These are phyloP conservation scores for Peniophora sp. DNA, from an alignment of 1,284 basidiomycete species.

Conservation along the genomic window DNA sequence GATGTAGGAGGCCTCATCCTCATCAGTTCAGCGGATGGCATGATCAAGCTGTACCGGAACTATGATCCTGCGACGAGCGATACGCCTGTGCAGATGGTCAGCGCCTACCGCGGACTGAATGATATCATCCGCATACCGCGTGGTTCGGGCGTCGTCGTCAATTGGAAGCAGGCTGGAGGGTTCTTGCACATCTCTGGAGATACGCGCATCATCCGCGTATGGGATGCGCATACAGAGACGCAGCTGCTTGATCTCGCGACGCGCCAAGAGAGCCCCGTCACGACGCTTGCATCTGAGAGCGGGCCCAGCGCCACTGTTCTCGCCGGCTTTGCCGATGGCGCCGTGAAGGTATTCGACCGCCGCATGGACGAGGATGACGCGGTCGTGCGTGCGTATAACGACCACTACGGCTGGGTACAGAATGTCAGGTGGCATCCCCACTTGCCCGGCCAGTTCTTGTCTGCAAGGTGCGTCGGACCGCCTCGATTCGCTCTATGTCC, in stretches of 20 bases:
- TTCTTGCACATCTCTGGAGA: conserved; percentile 88
- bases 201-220: conserved; percentile 81
- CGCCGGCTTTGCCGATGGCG: conserved; percentile 91
- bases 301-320: conserved; percentile 78
- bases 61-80: conserved; percentile 67
- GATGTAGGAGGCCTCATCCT: conserved; percentile 90
- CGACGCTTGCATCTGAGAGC: conserved; percentile 77
- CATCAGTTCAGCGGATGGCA: conserved; percentile 86
- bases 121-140: conserved; percentile 69
- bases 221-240: conserved; percentile 93
- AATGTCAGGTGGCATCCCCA: conserved; percentile 84
- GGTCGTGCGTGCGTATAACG: conserved; percentile 77
- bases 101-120: conserved; percentile 85
- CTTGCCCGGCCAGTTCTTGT: conserved; percentile 70
- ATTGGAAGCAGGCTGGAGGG: conserved; percentile 92
- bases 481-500: conserved; percentile 1
- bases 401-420: conserved; percentile 89
- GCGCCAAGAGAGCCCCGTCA: conserved; percentile 84
- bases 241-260: conserved; percentile 83
- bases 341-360: conserved; percentile 87
- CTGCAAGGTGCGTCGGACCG: conserved; percentile 63
- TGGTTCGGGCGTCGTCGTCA: conserved; percentile 80
- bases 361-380: conserved; percentile 79
- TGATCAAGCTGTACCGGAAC: conserved; percentile 87
- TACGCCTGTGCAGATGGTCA: conserved; percentile 78